These are phyloP conservation scores for Schoenoplectus triqueter DNA, from an alignment of 202 grass and related monocot species.

Conservation along the genomic window DNA sequence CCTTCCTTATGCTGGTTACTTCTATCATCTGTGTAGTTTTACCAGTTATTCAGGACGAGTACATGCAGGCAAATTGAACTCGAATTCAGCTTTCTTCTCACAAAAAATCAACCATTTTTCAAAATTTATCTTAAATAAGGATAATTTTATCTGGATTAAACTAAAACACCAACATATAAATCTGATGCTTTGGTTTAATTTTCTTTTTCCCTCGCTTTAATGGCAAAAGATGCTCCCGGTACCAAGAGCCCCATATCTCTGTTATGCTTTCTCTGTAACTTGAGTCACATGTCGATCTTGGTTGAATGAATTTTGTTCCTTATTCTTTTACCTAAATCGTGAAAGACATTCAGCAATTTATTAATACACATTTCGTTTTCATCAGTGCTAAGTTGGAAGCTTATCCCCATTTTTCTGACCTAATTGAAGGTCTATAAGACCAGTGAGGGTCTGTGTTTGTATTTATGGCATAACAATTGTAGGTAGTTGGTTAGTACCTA, in stretches of 20 bases:
- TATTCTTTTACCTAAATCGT: too few relatives aligned
- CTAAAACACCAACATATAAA: background rate
- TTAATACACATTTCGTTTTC: slow-evolving; percentile 8
- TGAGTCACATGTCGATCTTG: too few relatives aligned
- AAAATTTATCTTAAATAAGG: background rate
- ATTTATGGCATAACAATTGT: slow-evolving; percentile 18
- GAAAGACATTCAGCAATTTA: too few relatives aligned
- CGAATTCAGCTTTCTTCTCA: slow-evolving; percentile 1
- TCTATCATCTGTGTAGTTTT: background rate
- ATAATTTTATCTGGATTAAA: background rate
- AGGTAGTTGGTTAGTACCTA: slow-evolving; percentile 32
- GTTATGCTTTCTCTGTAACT: background rate
- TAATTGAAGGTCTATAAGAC: background rate
- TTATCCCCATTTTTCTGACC: slow-evolving; percentile 6
- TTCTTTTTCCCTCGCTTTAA: background rate
- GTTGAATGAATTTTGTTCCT: too few relatives aligned
- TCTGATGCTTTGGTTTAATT: background rate
- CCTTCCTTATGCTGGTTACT: background rate
- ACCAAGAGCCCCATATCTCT: background rate
- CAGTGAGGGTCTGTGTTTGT: background rate
- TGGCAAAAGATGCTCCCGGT: slow-evolving; percentile 1
- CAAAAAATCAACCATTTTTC: background rate
- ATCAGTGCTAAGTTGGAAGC: slow-evolving; percentile 19
- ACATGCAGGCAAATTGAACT: background rate
- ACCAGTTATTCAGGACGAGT: background rate